Conservation (phyloP, 75 land plant genomes). For the Gnetum montanum region DNA sequence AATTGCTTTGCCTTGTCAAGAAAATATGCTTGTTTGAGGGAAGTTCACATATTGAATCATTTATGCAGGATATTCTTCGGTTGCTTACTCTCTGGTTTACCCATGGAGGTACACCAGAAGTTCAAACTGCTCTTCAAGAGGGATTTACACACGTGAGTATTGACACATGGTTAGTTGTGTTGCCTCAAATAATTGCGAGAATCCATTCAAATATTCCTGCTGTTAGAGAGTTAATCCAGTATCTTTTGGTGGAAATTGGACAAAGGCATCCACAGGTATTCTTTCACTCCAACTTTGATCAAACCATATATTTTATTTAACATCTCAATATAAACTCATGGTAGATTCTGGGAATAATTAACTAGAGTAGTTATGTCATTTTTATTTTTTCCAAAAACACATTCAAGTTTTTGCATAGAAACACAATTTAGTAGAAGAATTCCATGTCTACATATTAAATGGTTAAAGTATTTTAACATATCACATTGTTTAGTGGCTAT, state of each 20-base stretch:
- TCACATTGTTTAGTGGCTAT: no score
- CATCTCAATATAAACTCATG: no score
- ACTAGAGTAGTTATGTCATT: no score
- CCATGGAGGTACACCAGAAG: conserved; percentile 88
- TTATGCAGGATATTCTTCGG: conserved; percentile 88
- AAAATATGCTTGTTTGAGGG: neutral
- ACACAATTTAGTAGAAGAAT: no score
- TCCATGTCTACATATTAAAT: no score
- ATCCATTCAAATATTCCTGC: conserved; percentile 97
- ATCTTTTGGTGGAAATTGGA: conserved; percentile 84
- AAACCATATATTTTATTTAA: no score
- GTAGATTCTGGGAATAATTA: no score
- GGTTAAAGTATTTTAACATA: no score
- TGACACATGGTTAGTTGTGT: conserved; percentile 88
- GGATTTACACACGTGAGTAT: conserved; percentile 78
- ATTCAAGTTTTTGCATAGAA: no score
- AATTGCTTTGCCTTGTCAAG: neutral
- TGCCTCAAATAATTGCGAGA: conserved; percentile 96
- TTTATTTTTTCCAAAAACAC: no score
- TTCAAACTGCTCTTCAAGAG: conserved; percentile 74
- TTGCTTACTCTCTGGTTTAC: conserved; percentile 97
- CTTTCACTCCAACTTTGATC: neutral
- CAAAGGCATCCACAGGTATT: conserved; percentile 88
- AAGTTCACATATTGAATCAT: no score
- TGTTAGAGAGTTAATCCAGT: conserved; percentile 85